A percentile compares a stretch with the other conserved stretches of the same genome.
phyloP scores from a whole-genome alignment of 805 yeast genomes.

The Scheffersomyces stipitis region DNA sequence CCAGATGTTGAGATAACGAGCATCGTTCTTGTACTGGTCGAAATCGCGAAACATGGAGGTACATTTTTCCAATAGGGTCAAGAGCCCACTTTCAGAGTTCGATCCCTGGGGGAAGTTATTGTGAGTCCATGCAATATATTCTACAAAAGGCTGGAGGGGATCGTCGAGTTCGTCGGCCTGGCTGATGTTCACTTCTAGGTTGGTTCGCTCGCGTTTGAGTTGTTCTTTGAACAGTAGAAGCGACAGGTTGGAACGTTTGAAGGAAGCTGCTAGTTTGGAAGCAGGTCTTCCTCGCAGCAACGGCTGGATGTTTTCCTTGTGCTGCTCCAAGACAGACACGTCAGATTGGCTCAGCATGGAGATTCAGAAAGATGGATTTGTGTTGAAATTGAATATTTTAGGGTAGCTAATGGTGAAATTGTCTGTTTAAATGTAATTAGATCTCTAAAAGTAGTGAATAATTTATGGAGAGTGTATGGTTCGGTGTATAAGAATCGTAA shows the following conservation, averaged over 20 bases:
- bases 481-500: too few species aligned
- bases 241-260: constrained; percentile 23
- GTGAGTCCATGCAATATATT: constrained; percentile 73
- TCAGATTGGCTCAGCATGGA: constrained; percentile 7
- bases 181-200: constrained; percentile 50
- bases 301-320: constrained; percentile 78
- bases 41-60: constrained; percentile 67
- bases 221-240: constrained; percentile 20
- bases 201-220: constrained; percentile 35
- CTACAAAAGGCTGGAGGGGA: constrained; percentile 74
- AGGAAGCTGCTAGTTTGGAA: constrained; percentile 47
- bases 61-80: constrained; percentile 66
- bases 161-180: constrained; percentile 70
- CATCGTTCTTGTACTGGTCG: constrained; percentile 73
- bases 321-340: constrained; percentile 32
- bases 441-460: too few species aligned
- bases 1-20: constrained; percentile 81
- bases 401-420: too few species aligned
- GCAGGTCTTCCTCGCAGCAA: constrained; percentile 70
- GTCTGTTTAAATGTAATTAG: too few species aligned
- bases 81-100: constrained; percentile 61
- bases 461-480: too few species aligned
- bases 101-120: constrained; percentile 62
- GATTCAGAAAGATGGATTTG: too few species aligned
- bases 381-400: too few species aligned